phyloP scores from a whole-genome alignment of 2,329 filamentous ascomycete genomes.

The Phaeophleospora eucalypticola region DNA sequence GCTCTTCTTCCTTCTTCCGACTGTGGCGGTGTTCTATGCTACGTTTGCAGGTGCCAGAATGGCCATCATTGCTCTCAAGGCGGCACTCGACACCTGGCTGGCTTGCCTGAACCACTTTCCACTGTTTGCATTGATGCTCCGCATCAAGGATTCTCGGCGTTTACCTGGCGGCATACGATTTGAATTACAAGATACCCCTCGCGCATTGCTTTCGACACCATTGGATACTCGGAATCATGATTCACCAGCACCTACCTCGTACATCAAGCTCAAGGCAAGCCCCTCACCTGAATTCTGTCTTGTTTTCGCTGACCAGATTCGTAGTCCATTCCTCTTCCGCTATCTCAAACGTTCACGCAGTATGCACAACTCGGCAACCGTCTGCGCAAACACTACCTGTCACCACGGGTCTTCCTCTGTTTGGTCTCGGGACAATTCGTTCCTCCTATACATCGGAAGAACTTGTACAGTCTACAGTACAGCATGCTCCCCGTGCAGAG shows the following conservation, averaged over 20 bases:
- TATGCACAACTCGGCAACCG: conserved; percentile 93
- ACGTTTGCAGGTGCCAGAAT: conserved; percentile 94
- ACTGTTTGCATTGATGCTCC: conserved; percentile 91
- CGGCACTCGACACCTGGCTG: conserved; percentile 81
- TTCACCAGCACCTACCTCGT: conserved; percentile 60
- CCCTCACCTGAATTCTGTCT: not conserved
- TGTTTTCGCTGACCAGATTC: conserved; percentile 11
- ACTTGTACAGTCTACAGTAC: conserved; percentile 94
- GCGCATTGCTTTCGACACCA: conserved; percentile 23
- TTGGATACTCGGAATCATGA: conserved; percentile 3
- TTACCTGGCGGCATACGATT: conserved; percentile 88
- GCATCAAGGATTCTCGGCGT: conserved; percentile 85
- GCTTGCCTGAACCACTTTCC: conserved; percentile 97
- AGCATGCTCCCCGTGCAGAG: conserved; percentile 88
- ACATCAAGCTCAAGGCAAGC: conserved; percentile 77
- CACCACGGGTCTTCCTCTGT: conserved; percentile 79
- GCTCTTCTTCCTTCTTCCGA: conserved; percentile 89
- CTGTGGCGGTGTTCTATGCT: conserved; percentile 92
- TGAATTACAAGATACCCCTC: conserved; percentile 72
- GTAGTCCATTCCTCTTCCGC: conserved; percentile 80
- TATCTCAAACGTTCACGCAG: conserved; percentile 93
- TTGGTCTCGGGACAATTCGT: conserved; percentile 88
- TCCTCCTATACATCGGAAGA: conserved; percentile 80
- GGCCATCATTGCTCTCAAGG: conserved; percentile 91
- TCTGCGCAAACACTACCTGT: conserved; percentile 92